Evolutionary conservation across 1,284 basidiomycete species (phyloP).

Genomic region (Coriolopsis trogii): DNA sequence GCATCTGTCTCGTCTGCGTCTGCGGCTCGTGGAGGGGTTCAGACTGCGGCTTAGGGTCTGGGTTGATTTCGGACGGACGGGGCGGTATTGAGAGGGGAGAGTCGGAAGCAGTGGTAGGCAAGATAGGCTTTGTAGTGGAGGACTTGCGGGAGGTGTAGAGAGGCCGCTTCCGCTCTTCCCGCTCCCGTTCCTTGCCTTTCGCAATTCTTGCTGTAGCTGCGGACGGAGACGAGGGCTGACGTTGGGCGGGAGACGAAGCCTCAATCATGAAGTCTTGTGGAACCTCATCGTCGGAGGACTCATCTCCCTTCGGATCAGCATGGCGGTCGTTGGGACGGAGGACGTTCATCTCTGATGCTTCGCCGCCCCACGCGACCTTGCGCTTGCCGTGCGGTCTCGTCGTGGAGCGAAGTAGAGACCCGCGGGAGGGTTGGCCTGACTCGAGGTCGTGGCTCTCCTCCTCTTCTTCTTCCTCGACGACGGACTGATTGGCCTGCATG

Average conservation of each 20-base stretch:
- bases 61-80: slow-evolving; percentile 67
- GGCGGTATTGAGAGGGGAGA: slow-evolving; percentile 53
- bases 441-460: slow-evolving; percentile 54
- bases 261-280: slow-evolving; percentile 86
- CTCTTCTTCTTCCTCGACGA: slow-evolving; percentile 56
- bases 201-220: slow-evolving; percentile 28
- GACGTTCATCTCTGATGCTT: slow-evolving; percentile 54
- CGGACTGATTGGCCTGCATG: slow-evolving; percentile 65
- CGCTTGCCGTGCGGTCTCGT: slow-evolving; percentile 49
- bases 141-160: slow-evolving; percentile 28
- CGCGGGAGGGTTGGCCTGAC: slow-evolving; percentile 43
- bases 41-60: slow-evolving; percentile 26
- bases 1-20: slow-evolving; percentile 52
- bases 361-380: slow-evolving; percentile 57
- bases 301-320: slow-evolving; percentile 58
- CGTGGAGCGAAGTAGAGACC: slow-evolving; percentile 31
- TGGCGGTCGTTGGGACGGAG: slow-evolving; percentile 69
- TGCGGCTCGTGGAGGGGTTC: slow-evolving; percentile 35
- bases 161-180: slow-evolving; percentile 28
- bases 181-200: slow-evolving; percentile 43
- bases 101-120: slow-evolving; percentile 34
- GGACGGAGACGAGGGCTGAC: slow-evolving; percentile 35
- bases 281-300: slow-evolving; percentile 77
- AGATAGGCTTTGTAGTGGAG: slow-evolving; percentile 31
- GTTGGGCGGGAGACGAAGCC: slow-evolving; percentile 43